Base-by-base conservation (phyloP, 148 eudicot species). In the Mesembryanthemum crystallinum region DNA sequence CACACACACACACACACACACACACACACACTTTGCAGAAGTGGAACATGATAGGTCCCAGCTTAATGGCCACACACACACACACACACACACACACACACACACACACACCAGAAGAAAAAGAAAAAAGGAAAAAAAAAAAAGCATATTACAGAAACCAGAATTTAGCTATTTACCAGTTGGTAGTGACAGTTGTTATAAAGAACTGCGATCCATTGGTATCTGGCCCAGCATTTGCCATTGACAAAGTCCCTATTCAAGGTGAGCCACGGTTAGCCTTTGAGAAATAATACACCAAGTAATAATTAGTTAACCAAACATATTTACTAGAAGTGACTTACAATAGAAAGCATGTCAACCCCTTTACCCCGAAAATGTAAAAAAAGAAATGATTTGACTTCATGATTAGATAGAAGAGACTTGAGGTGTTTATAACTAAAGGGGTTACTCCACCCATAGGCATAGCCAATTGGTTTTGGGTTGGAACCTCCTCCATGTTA, bases 191-290 rank as follows among this genome's bases (percentile, higher is more conserved):
- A 35, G 85, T 78, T n/a, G 79, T 74, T 49, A 66, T 76, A 15
- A 83, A 79, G 74, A 62, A 83, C 72, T 77, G 83, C 55, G 82
- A 81, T 47, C 82, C 94, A 43, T 90, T 90, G 57, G 84, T 85
- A 70, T 88, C 90, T 52, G 87, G 84, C 72, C 90, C 88, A 72
- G 90, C 86, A 81, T 94, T 94, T 73, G 92, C 92, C 91, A 85
- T 94, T 42, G 98, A 94, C 12, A 94, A 83, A 76, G 84, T 25
- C 67, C 98, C 98, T 94, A 35, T 29, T 25, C 67, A 75, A 39
- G 39, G 45, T 25, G 49, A 15, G 39, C 15, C 24, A 10, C 58
- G 37, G 14, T 25, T 27, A 79, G 73, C 47, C 12, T 35, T 29
- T 12, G 21, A 11, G 24, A 62, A 43, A 24, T 18, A 49, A 28